Evolutionary conservation across 2,329 filamentous ascomycete genomes (phyloP), one percentile per base, ranked within the genome.

Genomic region (Trichoderma brevicompactum): DNA sequence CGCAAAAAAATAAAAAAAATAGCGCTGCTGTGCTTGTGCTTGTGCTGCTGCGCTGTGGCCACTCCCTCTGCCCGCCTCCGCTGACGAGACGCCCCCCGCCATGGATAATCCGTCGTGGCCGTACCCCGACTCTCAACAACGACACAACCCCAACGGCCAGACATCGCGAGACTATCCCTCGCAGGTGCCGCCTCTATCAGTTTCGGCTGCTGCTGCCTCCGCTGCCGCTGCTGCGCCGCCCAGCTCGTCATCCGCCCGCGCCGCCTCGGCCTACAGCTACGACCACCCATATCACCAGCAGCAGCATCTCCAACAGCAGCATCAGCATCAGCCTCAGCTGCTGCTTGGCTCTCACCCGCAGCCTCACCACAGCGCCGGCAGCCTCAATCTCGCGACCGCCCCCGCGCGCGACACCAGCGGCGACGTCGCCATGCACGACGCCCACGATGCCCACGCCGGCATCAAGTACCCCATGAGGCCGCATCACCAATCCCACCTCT

Each of bases 401-500:
- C 68, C 71, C 65, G 83, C 84, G 73, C 88, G 89, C 81, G 89
- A 92, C 79, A 86, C 86, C 69, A 92, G 90, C 75, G 87, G 88
- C 73, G 91, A 94, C 79, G 84, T 92, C 66, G 82, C 89, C 68
- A 97, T 97, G 94, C 92, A 95, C 78, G 94, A 97, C 78, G 82
- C 87, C 67, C 84, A 85, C 70, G 94, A 97, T 77, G 87, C 91
- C 54, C 96, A 96, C 79, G 89, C 90, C 73, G 87, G 89, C 77
- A 88, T 92, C 74, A 96, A 96, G 78, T 96, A 97, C 78, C 87
- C 91, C 67, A 87, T 92, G 79, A 88, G 92, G 70, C 87, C 92
- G 49, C 87, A 87, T 77, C 90, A 93, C 75, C 89, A 92, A 75
- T 87, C 92, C 73, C 88, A 94, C 71, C 82, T 86, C 66, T 87